Conservation (phyloP, 331 rosid species). For the Pyracantha coccinea region DNA sequence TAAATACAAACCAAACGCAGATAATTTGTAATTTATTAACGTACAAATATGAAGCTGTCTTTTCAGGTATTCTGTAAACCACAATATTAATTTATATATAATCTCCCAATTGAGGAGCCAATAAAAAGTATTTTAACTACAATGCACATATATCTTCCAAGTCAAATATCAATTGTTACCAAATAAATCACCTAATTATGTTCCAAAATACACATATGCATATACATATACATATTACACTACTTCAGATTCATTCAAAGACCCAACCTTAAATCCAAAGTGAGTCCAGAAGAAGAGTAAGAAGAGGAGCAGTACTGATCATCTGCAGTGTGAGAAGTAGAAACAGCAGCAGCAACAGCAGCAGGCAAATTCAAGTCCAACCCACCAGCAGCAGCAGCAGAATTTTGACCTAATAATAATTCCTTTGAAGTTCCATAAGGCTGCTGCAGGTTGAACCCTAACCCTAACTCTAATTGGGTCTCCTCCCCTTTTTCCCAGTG, state of each 20-base stretch:
- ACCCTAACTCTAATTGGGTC: neutral
- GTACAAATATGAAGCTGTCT: neutral
- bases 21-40: neutral
- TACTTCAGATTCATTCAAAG: constrained; percentile 13
- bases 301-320: constrained; percentile 10
- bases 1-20: neutral
- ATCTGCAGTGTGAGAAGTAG: constrained; percentile 1
- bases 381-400: neutral
- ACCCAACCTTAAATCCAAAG: constrained; percentile 59
- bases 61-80: neutral
- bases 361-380: constrained; percentile 59
- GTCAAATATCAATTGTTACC: neutral
- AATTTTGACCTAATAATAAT: neutral
- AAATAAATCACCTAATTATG: neutral
- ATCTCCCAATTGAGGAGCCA: constrained; percentile 13
- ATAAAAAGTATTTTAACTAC: neutral
- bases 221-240: neutral
- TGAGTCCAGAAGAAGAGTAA: constrained; percentile 13
- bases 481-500: constrained; percentile 45
- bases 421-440: neutral
- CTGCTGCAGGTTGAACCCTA: neutral
- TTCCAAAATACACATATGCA: neutral
- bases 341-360: neutral
- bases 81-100: neutral
- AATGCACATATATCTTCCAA: neutral